These are phyloP conservation scores for Backusella liffmaniae DNA, from an alignment of 192 early-diverging fungal genomes.

Conservation along the genomic window DNA sequence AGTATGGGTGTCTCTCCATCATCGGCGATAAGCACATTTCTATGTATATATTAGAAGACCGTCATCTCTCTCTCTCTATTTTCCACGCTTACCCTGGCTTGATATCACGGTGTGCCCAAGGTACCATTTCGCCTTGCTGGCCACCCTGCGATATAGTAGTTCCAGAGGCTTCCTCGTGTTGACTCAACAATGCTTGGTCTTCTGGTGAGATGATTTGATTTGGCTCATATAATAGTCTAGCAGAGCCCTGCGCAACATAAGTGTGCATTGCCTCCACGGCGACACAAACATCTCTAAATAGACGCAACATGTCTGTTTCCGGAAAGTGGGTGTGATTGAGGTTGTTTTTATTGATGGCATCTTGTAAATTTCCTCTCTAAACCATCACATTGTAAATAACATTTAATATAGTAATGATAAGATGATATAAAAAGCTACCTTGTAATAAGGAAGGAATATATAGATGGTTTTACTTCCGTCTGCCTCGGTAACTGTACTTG, in stretches of 20 bases:
- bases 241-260: constrained; percentile 52
- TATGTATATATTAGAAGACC: neutral
- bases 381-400: constrained; percentile 44
- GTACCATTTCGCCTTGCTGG: constrained; percentile 34
- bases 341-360: constrained; percentile 53
- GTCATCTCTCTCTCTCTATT: too few species aligned
- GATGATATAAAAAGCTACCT: constrained; percentile 42
- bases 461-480: constrained; percentile 57
- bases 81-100: constrained; percentile 55
- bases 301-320: constrained; percentile 55
- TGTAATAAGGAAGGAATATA: constrained; percentile 73
- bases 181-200: constrained; percentile 39
- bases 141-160: neutral
- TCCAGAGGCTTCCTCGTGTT: constrained; percentile 5
- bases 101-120: constrained; percentile 73
- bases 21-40: constrained; percentile 66
- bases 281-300: constrained; percentile 60
- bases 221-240: constrained; percentile 56
- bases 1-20: constrained; percentile 65
- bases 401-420: neutral
- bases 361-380: constrained; percentile 56
- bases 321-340: constrained; percentile 47
- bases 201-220: constrained; percentile 56
- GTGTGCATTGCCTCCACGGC: constrained; percentile 60
- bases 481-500: constrained; percentile 49